These are phyloP conservation scores for Coelastrella sp. DNA, from an alignment of 139 green algal genomes.

Conservation along the genomic window DNA sequence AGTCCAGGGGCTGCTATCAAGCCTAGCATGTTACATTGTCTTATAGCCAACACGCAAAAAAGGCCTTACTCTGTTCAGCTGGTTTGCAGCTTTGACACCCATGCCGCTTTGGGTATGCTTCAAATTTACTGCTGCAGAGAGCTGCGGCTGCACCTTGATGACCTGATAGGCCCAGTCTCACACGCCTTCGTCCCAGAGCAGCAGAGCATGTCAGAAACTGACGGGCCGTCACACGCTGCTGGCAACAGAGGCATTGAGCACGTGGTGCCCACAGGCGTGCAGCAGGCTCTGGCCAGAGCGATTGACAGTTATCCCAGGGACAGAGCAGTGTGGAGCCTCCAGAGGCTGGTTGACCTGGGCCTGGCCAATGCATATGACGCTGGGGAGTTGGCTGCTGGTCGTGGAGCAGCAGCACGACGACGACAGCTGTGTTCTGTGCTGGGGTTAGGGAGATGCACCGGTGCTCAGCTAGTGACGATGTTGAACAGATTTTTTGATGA, in stretches of 20 bases:
- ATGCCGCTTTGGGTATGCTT: too few relatives aligned
- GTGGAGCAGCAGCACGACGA: slow-evolving; percentile 15
- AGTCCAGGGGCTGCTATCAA: neutral
- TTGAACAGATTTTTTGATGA: slow-evolving; percentile 46
- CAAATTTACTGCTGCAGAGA: neutral
- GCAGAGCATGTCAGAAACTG: neutral
- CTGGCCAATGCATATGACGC: slow-evolving; percentile 21
- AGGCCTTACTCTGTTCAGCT: too few relatives aligned
- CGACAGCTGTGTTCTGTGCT: slow-evolving; percentile 45
- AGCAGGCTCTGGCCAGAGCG: neutral
- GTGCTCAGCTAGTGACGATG: slow-evolving; percentile 26
- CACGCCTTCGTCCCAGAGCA: slow-evolving; percentile 49
- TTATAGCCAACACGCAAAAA: too few relatives aligned
- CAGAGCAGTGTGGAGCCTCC: slow-evolving; percentile 32
- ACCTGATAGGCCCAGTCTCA: slow-evolving; percentile 19
- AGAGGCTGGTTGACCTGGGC: slow-evolving; percentile 62
- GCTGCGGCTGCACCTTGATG: slow-evolving; percentile 41
- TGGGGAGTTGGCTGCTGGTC: neutral
- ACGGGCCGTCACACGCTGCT: slow-evolving; percentile 17
- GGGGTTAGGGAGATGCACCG: slow-evolving; percentile 40
- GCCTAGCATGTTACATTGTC: neutral
- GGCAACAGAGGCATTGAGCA: slow-evolving; percentile 52
- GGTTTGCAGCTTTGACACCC: too few relatives aligned
- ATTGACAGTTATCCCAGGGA: neutral
- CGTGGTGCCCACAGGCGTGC: slow-evolving; percentile 22